These are phyloP conservation scores for Ophiosphaerella korrae DNA, from an alignment of 2,329 filamentous ascomycete genomes.

Conservation along the genomic window DNA sequence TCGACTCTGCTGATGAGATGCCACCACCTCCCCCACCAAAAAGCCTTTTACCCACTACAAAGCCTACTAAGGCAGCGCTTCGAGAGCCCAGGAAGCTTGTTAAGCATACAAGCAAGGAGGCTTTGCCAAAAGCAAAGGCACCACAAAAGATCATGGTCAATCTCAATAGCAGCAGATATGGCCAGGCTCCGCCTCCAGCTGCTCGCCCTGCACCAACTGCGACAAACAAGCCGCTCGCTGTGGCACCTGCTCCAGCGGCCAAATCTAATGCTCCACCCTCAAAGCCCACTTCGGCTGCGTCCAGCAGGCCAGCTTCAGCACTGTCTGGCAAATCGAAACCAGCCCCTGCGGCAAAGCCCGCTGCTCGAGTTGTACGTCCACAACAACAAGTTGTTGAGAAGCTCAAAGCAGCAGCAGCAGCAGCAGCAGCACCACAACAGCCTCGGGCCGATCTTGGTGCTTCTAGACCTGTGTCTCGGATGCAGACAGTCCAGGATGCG, in stretches of 20 bases:
- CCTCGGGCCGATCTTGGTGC: slow-evolving; percentile 57
- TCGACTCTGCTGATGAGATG: slow-evolving; percentile 57
- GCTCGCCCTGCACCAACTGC: slow-evolving; percentile 56
- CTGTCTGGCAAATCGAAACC: slow-evolving; percentile 32
- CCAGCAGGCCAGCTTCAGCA: slow-evolving; percentile 37
- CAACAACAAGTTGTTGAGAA: slow-evolving; percentile 69
- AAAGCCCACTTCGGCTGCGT: slow-evolving; percentile 51
- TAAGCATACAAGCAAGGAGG: slow-evolving; percentile 65
- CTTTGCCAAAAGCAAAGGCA: slow-evolving; percentile 64
- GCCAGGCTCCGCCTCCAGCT: slow-evolving; percentile 55
- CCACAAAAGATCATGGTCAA: slow-evolving; percentile 67
- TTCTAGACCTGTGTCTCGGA: slow-evolving; percentile 62
- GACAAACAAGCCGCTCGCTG: slow-evolving; percentile 29
- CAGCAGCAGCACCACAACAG: slow-evolving; percentile 30
- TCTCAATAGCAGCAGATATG: slow-evolving; percentile 62
- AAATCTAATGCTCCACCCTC: slow-evolving; percentile 57
- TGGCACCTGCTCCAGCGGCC: slow-evolving; percentile 23
- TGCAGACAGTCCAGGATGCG: slow-evolving; percentile 66
- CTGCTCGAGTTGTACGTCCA: slow-evolving; percentile 38
- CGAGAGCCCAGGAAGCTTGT: slow-evolving; percentile 56
- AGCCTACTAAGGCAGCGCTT: slow-evolving; percentile 41
- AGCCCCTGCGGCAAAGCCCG: slow-evolving; percentile 28
- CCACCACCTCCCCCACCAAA: slow-evolving; percentile 66
- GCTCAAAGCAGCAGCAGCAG: slow-evolving; percentile 50
- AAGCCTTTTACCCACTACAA: slow-evolving; percentile 55